Conservation (phyloP, 2,329 filamentous ascomycete genomes). For the Apiospora pterosperma region DNA sequence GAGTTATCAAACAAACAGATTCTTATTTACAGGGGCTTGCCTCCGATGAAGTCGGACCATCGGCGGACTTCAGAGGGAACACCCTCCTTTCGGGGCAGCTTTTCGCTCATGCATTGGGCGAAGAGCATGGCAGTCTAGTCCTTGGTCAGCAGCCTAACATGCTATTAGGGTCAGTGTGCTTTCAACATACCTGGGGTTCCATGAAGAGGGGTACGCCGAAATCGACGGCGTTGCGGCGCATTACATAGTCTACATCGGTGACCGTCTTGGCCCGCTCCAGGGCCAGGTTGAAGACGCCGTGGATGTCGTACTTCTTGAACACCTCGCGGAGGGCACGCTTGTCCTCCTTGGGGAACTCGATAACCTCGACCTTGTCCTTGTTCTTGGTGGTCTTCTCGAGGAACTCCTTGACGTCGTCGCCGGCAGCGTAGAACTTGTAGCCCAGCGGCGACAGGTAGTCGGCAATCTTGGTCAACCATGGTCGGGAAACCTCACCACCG, state of each 20-base stretch:
- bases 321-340: conserved; percentile 93
- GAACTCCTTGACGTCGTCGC: conserved; percentile 75
- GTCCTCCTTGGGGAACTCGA: conserved; percentile 95
- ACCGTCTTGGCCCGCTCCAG: conserved; percentile 78
- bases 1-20: not conserved
- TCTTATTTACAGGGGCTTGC: conserved; percentile 67
- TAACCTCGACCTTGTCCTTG: conserved; percentile 74
- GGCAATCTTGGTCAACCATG: conserved; percentile 74
- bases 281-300: conserved; percentile 93
- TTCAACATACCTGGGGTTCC: conserved; percentile 81
- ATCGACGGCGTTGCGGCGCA: conserved; percentile 96
- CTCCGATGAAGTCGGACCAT: conserved; percentile 94
- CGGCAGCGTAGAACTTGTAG: conserved; percentile 91
- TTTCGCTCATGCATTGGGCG: conserved; percentile 94
- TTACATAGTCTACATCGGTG: conserved; percentile 93
- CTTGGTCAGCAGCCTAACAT: conserved; percentile 25
- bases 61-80: conserved; percentile 87
- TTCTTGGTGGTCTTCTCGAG: conserved; percentile 70
- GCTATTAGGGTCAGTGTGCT: not conserved
- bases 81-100: conserved; percentile 82
- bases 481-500: conserved; percentile 74
- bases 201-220: conserved; percentile 98
- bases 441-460: conserved; percentile 84
- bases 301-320: conserved; percentile 95
- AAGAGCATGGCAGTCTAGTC: conserved; percentile 88